Evolutionary conservation across 441 rosid species (phyloP), one percentile per base, ranked within the genome.

Genomic region (Cnidoscolus chayamansa): DNA sequence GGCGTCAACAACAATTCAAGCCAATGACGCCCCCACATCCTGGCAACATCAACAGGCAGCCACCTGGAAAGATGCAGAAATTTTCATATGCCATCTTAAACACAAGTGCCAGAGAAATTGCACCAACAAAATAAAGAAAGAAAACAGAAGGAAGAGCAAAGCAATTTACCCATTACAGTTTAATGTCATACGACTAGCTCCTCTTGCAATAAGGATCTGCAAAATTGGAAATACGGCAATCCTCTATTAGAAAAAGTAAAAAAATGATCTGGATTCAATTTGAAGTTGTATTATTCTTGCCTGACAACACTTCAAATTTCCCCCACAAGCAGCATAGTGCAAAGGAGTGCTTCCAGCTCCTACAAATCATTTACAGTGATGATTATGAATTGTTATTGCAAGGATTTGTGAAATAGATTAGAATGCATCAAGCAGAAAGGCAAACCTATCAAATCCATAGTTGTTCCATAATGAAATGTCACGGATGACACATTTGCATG

Each of bases 21-120:
- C 99, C 99, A 92, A 78, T 94, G 99, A 67, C 93, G 94, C 53
- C 96, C 96, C 99, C 99, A 95, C 93, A 92, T 95, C 77, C 91
- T 84, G 51, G 99, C 96, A 83, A 92, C 93, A 82, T 95, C 99
- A 82, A 89, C 86, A 48, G 99, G 97, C 80, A 90, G 81, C 98
- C 98, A 92, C 83, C 98, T 86, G 74, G 72, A 73, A 71, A 64
- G 70, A 65, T 10, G 72, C 56, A 82, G 9, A 8, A 65, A 25
- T 16, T 50, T 53, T 61, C 70, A 68, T 20, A 32, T 43, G 6
- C 45, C 19, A 55, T 11, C 40, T 57, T 53, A 37, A 66, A 53
- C 37, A 13, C 15, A 17, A 66, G 58, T 15, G 50, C 16, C 8
- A 31, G 45, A 70, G 37, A 51, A 45, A 12, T 37, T 17, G 6